phyloP scores from a whole-genome alignment of 2,329 filamentous ascomycete genomes.

The Botryosphaeria dothidea region DNA sequence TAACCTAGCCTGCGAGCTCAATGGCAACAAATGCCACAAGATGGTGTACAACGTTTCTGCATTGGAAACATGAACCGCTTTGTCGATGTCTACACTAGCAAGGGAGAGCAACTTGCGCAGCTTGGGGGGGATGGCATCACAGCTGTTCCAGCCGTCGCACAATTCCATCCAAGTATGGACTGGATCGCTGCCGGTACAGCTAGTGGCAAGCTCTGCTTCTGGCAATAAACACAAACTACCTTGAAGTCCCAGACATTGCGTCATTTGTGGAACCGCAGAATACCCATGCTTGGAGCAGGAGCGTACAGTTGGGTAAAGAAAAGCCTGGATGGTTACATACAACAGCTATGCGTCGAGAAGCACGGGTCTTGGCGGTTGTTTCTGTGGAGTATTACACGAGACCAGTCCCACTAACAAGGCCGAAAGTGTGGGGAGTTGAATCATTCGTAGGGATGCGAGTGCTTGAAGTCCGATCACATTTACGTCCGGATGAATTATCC shows the following conservation, averaged over 20 bases:
- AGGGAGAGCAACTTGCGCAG: conserved; percentile 86
- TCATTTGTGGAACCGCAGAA: background rate
- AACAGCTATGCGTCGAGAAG: too few species aligned
- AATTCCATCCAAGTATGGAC: conserved; percentile 82
- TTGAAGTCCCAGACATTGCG: background rate
- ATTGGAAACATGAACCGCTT: conserved; percentile 99
- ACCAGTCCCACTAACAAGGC: too few species aligned
- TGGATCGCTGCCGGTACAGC: conserved; percentile 93
- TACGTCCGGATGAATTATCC: too few species aligned
- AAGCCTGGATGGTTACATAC: too few species aligned
- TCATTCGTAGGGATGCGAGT: too few species aligned
- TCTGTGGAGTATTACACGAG: too few species aligned
- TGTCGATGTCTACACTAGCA: conserved; percentile 81
- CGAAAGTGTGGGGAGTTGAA: too few species aligned
- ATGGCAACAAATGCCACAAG: conserved; percentile 80
- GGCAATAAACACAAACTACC: conserved; percentile 60
- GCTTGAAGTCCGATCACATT: too few species aligned
- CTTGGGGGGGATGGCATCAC: conserved; percentile 87
- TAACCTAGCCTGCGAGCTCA: conserved; percentile 64
- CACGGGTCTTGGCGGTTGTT: too few species aligned
- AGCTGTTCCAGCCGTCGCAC: conserved; percentile 88
- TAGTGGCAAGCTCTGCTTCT: conserved; percentile 89
- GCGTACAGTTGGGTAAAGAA: too few species aligned
- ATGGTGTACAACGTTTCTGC: conserved; percentile 81
- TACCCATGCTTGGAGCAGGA: too few species aligned